phyloP scores from a whole-genome alignment of 2,329 filamentous ascomycete species.

The Ceratocystis variospora region DNA sequence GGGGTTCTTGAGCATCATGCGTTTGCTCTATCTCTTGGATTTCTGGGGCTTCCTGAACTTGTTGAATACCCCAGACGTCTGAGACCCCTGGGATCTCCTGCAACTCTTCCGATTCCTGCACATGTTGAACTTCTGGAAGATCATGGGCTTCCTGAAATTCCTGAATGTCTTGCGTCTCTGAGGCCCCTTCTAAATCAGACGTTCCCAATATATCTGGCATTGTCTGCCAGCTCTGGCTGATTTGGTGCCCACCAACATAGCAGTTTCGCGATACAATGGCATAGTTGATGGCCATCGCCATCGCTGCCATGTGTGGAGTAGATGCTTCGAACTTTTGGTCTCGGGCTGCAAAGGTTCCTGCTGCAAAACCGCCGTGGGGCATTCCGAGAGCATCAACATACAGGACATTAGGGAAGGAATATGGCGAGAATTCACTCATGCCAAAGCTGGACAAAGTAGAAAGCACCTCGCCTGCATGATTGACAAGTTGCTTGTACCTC shows the following conservation, averaged over 20 bases:
- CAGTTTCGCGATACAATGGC: constrained; percentile 17
- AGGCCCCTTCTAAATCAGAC: too few species aligned
- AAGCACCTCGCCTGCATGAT: constrained; percentile 10
- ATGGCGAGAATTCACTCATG: constrained; percentile 18
- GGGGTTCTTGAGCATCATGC: too few species aligned
- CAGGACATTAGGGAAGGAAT: constrained; percentile 19
- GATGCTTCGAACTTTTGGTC: constrained; percentile 13
- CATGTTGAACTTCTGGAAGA: too few species aligned
- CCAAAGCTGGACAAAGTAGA: constrained; percentile 17
- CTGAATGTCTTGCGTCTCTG: too few species aligned
- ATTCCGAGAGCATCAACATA: constrained; percentile 17
- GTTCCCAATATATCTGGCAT: too few species aligned
- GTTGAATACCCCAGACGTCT: too few species aligned
- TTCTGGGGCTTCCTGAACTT: too few species aligned
- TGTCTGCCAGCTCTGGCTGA: not conserved
- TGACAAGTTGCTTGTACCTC: constrained; percentile 7
- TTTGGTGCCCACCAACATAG: constrained; percentile 13
- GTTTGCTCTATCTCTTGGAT: too few species aligned
- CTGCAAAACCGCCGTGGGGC: constrained; percentile 10
- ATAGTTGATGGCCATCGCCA: constrained; percentile 19
- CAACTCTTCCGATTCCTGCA: too few species aligned
- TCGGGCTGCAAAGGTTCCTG: constrained; percentile 6
- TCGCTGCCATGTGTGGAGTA: constrained; percentile 13
- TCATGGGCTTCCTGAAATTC: too few species aligned
- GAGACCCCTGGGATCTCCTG: too few species aligned